Percentiles rank a stretch among this genome's conserved stretches.
phyloP scores from a whole-genome alignment of 441 rosid species.

The Gossypium davidsonii region DNA sequence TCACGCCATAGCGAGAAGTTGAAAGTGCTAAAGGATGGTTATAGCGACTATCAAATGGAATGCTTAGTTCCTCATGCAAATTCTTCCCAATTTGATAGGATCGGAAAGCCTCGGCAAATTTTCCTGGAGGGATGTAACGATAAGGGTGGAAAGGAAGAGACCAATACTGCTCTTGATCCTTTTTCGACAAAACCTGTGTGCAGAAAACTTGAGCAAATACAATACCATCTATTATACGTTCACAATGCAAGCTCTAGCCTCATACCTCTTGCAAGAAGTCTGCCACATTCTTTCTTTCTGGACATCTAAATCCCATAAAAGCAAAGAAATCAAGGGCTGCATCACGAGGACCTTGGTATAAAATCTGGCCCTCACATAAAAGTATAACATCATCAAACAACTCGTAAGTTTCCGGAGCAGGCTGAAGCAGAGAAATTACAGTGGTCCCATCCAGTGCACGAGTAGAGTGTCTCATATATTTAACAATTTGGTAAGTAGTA shows the following conservation, averaged over 20 bases:
- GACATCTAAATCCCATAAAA: conserved; percentile 77
- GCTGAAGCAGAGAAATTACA: conserved; percentile 80
- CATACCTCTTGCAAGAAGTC: conserved; percentile 96
- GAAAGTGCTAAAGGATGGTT: conserved; percentile 93
- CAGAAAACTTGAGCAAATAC: conserved; percentile 9
- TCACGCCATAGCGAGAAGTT: conserved; percentile 61
- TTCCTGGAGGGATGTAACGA: conserved; percentile 72
- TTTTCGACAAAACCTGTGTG: conserved; percentile 71
- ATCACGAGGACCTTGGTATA: conserved; percentile 87
- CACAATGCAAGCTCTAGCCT: conserved; percentile 15
- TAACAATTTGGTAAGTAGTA: conserved; percentile 82
- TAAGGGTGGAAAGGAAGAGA: conserved; percentile 65
- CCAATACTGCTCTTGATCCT: conserved; percentile 97
- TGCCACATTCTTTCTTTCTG: conserved; percentile 89
- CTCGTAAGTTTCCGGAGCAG: conserved; percentile 90
- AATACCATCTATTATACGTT: neutral
- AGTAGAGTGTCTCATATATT: conserved; percentile 81
- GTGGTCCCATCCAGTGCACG: conserved; percentile 81
- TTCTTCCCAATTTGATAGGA: conserved; percentile 51
- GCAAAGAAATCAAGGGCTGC: conserved; percentile 67
- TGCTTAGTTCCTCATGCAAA: conserved; percentile 48
- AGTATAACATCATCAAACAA: conserved; percentile 87
- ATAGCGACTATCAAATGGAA: conserved; percentile 75
- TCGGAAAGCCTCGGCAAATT: conserved; percentile 76
- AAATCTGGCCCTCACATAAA: conserved; percentile 85